Conservation (phyloP, 1,139 yeast genomes). For the Yamadazyma triangularis region DNA sequence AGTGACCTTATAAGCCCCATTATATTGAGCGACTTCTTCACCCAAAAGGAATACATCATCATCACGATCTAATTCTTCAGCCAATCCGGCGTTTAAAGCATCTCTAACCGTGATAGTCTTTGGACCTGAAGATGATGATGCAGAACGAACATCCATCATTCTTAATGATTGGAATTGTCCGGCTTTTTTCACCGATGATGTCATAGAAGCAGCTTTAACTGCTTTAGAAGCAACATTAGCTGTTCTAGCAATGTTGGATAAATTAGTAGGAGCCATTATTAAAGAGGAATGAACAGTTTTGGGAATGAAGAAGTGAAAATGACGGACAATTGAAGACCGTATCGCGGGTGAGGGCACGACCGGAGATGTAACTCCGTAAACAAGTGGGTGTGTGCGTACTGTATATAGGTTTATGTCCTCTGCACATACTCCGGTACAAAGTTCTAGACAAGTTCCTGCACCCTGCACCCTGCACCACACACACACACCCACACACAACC, state of each 20-base stretch:
- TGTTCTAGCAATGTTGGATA: slow-evolving; percentile 42
- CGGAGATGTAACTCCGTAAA: slow-evolving; percentile 4
- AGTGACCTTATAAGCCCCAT: slow-evolving; percentile 97
- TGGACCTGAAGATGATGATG: slow-evolving; percentile 49
- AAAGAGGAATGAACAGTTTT: neutral
- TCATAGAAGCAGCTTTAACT: slow-evolving; percentile 6
- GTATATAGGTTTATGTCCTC: too few relatives aligned
- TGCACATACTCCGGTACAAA: slow-evolving; percentile 1
- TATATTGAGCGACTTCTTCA: slow-evolving; percentile 98
- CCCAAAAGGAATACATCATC: slow-evolving; percentile 94
- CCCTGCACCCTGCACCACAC: too few relatives aligned
- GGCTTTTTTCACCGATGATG: slow-evolving; percentile 12
- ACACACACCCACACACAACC: too few relatives aligned
- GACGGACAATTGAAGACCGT: slow-evolving; percentile 10
- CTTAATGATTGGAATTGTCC: slow-evolving; percentile 36
- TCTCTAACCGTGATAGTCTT: slow-evolving; percentile 91
- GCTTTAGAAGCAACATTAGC: slow-evolving; percentile 46
- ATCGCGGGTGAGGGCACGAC: slow-evolving; percentile 3
- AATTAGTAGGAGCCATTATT: slow-evolving; percentile 17
- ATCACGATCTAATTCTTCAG: slow-evolving; percentile 96
- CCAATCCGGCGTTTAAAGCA: slow-evolving; percentile 90
- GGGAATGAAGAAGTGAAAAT: neutral
- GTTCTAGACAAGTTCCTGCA: slow-evolving; percentile 11
- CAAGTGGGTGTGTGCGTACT: too few relatives aligned
- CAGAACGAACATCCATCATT: slow-evolving; percentile 36